Percentiles rank a stretch among this genome's conserved stretches.
Conservation (phyloP, 2,329 filamentous ascomycete species). For the Sporothrix inflata region DNA sequence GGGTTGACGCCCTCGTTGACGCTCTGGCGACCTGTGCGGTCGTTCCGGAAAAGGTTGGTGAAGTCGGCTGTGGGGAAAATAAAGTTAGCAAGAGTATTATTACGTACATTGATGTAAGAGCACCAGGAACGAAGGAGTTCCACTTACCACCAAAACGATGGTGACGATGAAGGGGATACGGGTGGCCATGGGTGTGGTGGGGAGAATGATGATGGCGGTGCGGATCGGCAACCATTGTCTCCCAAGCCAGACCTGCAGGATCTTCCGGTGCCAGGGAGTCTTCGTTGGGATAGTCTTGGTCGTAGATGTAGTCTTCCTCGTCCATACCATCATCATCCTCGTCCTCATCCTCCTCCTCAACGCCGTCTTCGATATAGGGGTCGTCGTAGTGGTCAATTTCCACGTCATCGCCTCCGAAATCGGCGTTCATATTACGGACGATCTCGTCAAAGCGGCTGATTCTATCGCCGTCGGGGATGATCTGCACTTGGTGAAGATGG, state of each 20-base stretch:
- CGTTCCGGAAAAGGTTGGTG: constrained; percentile 54
- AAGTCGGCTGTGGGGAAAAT: constrained; percentile 43
- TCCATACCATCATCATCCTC: constrained; percentile 75
- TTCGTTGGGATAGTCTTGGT: constrained; percentile 59
- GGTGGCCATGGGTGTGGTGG: constrained; percentile 48
- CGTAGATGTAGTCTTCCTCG: constrained; percentile 67
- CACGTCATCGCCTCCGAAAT: constrained; percentile 46
- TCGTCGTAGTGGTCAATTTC: constrained; percentile 56
- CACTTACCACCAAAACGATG: constrained; percentile 55
- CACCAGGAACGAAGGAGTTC: neutral
- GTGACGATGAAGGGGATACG: constrained; percentile 41
- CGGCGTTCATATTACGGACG: constrained; percentile 28
- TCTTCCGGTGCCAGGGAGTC: constrained; percentile 48
- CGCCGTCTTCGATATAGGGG: constrained; percentile 57
- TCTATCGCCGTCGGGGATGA: constrained; percentile 57
- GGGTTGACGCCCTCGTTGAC: constrained; percentile 86
- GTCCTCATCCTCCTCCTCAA: constrained; percentile 65
- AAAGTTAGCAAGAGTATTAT: neutral
- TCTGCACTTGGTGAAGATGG: constrained; percentile 42
- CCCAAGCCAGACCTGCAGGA: constrained; percentile 56
- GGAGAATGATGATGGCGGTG: constrained; percentile 46
- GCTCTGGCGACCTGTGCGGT: constrained; percentile 58
- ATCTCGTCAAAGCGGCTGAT: constrained; percentile 49
- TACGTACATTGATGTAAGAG: neutral
- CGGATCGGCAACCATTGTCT: constrained; percentile 56